phyloP scores from a whole-genome alignment of 148 eudicot genomes.

The Simmondsia chinensis region DNA sequence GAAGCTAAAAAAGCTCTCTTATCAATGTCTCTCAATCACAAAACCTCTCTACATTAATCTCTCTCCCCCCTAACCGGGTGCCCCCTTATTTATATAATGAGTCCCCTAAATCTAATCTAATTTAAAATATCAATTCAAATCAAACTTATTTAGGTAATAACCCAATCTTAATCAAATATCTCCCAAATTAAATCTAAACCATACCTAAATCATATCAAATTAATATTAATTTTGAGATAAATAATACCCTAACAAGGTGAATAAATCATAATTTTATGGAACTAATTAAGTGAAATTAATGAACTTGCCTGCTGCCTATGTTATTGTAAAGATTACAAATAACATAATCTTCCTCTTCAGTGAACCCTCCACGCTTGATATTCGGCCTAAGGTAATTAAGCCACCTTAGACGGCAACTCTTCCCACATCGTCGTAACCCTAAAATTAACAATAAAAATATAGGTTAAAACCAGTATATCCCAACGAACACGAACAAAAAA shows the following conservation, averaged over 20 bases:
- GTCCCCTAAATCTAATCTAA: too few species aligned
- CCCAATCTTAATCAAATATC: too few species aligned
- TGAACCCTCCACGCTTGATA: slow-evolving; percentile 48
- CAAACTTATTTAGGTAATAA: too few species aligned
- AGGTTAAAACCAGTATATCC: neutral
- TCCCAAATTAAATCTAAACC: too few species aligned
- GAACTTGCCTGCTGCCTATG: slow-evolving; percentile 50
- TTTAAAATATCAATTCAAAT: too few species aligned
- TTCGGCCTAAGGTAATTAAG: slow-evolving; percentile 55
- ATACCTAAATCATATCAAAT: too few species aligned
- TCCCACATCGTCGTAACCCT: slow-evolving; percentile 57
- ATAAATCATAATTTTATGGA: neutral
- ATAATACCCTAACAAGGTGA: neutral
- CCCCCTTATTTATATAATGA: too few species aligned
- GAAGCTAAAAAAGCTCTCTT: too few species aligned
- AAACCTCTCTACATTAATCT: too few species aligned
- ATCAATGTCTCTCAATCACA: too few species aligned
- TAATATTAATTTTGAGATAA: neutral
- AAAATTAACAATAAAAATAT: neutral
- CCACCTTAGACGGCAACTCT: slow-evolving; percentile 66
- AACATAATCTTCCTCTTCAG: slow-evolving; percentile 44
- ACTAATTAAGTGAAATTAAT: neutral
- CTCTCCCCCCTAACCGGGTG: too few species aligned
- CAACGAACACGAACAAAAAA: neutral
- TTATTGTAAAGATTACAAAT: slow-evolving; percentile 26